These are phyloP conservation scores for Orbilia oligospora DNA, from an alignment of 2,329 filamentous ascomycete genomes.

Conservation along the genomic window DNA sequence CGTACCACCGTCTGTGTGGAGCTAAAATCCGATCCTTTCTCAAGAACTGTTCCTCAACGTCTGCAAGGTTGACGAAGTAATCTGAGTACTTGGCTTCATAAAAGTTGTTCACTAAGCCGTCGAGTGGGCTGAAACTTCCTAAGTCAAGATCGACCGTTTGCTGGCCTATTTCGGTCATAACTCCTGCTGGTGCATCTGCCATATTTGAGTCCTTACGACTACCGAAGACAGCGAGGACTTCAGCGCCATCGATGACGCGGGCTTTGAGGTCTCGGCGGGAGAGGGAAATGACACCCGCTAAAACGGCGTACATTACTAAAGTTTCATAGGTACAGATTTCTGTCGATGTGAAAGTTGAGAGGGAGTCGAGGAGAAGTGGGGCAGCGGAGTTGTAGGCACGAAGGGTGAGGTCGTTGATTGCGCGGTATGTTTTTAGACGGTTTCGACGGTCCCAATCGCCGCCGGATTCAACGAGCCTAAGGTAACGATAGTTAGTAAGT, in stretches of 20 bases:
- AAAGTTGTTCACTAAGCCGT: slow-evolving; percentile 88
- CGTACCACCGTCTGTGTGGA: slow-evolving; percentile 97
- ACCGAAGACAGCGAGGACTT: slow-evolving; percentile 97
- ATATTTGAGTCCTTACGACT: slow-evolving; percentile 85
- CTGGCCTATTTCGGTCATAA: slow-evolving; percentile 71
- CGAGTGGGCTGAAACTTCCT: slow-evolving; percentile 83
- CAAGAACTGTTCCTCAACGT: slow-evolving; percentile 93
- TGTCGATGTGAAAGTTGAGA: slow-evolving; percentile 98
- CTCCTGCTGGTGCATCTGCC: slow-evolving; percentile 74
- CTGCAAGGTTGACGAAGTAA: slow-evolving; percentile 90
- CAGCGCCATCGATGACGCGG: slow-evolving; percentile 97
- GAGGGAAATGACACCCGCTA: slow-evolving; percentile 92
- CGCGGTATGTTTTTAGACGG: slow-evolving; percentile 98
- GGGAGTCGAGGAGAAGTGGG: slow-evolving; percentile 92
- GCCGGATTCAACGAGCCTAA: slow-evolving; percentile 87
- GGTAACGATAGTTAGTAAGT: slow-evolving; percentile 14
- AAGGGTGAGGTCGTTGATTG: slow-evolving; percentile 90
- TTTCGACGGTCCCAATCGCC: slow-evolving; percentile 99
- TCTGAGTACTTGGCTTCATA: slow-evolving; percentile 94
- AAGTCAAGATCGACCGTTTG: slow-evolving; percentile 85
- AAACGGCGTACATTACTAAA: slow-evolving; percentile 93
- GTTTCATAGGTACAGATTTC: slow-evolving; percentile 97
- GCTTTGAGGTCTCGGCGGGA: slow-evolving; percentile 99
- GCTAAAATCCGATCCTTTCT: slow-evolving; percentile 94
- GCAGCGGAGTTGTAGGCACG: slow-evolving; percentile 91